Evolutionary conservation across 2,329 filamentous ascomycete species (phyloP).

Genomic region (Arachnopeziza araneosa): DNA sequence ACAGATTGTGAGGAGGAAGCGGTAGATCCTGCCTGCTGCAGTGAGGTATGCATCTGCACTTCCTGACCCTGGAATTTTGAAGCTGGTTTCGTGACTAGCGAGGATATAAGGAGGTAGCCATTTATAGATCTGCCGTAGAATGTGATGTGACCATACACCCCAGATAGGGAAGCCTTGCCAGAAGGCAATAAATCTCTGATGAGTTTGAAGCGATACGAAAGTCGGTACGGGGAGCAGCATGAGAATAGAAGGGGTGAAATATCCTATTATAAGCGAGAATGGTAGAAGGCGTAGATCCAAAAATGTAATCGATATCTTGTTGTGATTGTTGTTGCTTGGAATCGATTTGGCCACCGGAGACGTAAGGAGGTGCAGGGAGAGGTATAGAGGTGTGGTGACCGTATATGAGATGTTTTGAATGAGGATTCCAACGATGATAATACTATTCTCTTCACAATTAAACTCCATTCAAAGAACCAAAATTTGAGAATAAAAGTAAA

Average conservation of each 20-base stretch:
- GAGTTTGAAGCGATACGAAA: conserved; percentile 34
- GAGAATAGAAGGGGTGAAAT: conserved; percentile 37
- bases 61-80: not conserved
- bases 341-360: conserved; percentile 34
- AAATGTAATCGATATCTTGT: conserved; percentile 23
- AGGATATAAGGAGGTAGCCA: not conserved
- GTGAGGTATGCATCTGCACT: not conserved
- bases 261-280: conserved; percentile 37
- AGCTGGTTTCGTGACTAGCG: not conserved
- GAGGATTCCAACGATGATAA: conserved; percentile 36
- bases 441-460: conserved; percentile 9
- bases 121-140: not conserved
- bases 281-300: conserved; percentile 32
- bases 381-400: conserved; percentile 38
- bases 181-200: conserved; percentile 42
- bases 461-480: not conserved
- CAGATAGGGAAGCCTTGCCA: conserved; percentile 44
- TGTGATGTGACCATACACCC: conserved; percentile 14
- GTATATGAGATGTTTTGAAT: conserved; percentile 40
- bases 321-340: not conserved
- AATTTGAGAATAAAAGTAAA: not conserved
- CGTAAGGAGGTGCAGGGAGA: conserved; percentile 37
- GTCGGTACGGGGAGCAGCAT: conserved; percentile 39
- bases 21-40: not conserved
- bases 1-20: conserved; percentile 30